phyloP scores from a whole-genome alignment of 495 filamentous ascomycete species.

The Apiosordaria backusii region DNA sequence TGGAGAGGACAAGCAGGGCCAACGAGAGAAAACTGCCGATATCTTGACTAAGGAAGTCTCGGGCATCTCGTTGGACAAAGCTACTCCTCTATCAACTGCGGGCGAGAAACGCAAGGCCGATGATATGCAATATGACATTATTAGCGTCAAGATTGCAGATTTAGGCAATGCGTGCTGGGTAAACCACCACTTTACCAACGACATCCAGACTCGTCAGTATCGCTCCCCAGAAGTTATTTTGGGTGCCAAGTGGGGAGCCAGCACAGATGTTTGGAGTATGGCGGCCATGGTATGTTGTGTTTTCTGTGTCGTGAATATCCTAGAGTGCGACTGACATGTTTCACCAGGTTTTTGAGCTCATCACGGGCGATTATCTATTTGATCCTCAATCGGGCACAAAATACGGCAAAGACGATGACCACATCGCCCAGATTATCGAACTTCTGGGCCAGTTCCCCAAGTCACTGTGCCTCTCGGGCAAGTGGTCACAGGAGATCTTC shows the following conservation, averaged over 20 bases:
- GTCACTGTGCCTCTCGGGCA: constrained; percentile 81
- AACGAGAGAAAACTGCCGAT: constrained; percentile 92
- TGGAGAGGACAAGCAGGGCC: constrained; percentile 69
- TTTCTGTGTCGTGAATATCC: not conserved
- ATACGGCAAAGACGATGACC: constrained; percentile 99
- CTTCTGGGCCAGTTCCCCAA: constrained; percentile 92
- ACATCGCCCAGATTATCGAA: constrained; percentile 99
- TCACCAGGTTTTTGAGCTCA: constrained; percentile 88
- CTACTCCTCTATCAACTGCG: constrained; percentile 37
- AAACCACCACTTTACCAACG: constrained; percentile 97
- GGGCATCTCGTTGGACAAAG: constrained; percentile 88
- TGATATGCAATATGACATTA: constrained; percentile 62
- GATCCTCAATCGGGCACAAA: constrained; percentile 98
- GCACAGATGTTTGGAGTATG: constrained; percentile 99
- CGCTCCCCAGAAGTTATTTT: constrained; percentile 96
- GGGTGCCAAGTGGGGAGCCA: constrained; percentile 96
- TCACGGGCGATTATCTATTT: constrained; percentile 98
- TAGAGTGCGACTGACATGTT: constrained; percentile 4
- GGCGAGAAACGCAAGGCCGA: constrained; percentile 51
- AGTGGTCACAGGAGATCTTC: constrained; percentile 99
- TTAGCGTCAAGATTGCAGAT: constrained; percentile 98
- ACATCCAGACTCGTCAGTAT: constrained; percentile 98
- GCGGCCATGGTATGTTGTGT: constrained; percentile 77
- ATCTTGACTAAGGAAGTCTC: constrained; percentile 88
- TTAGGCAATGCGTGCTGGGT: constrained; percentile 99